These are phyloP conservation scores for Astrothelium subdiscretum DNA, from an alignment of 495 filamentous ascomycete genomes.

Conservation along the genomic window DNA sequence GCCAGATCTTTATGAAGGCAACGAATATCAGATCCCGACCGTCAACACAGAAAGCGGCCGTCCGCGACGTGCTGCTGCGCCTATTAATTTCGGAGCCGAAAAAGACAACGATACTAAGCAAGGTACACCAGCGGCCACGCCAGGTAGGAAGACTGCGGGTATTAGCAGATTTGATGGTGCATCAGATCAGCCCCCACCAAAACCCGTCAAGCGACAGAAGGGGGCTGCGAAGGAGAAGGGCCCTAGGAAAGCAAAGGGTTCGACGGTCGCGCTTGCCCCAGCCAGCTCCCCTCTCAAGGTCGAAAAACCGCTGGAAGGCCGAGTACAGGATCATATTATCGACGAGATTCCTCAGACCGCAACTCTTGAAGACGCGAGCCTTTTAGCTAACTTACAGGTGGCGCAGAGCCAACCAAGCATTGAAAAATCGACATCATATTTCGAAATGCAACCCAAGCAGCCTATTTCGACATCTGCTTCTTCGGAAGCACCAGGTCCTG, in stretches of 20 bases:
- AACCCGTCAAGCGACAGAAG: slow-evolving; percentile 18
- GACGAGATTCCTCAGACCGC: slow-evolving; percentile 5
- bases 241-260: slow-evolving; percentile 20
- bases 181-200: slow-evolving; percentile 16
- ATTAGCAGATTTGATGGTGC: slow-evolving; percentile 10
- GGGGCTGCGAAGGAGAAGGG: slow-evolving; percentile 20
- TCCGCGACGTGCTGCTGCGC: slow-evolving; percentile 57
- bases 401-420: slow-evolving; percentile 3
- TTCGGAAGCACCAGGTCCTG: not conserved
- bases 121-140: slow-evolving; percentile 30
- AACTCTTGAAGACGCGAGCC: slow-evolving; percentile 15
- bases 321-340: not conserved
- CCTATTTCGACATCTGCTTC: not conserved
- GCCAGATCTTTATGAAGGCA: slow-evolving; percentile 31
- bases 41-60: slow-evolving; percentile 53
- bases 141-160: slow-evolving; percentile 16
- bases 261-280: slow-evolving; percentile 25
- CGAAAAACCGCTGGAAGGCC: slow-evolving; percentile 6
- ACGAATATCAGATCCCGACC: slow-evolving; percentile 13
- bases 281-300: slow-evolving; percentile 19
- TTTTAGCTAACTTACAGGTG: slow-evolving; percentile 13
- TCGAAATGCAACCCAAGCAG: not conserved
- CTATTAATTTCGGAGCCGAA: slow-evolving; percentile 48
- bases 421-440: not conserved
- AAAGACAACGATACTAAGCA: slow-evolving; percentile 26